Evolutionary conservation across 805 yeast genomes (phyloP).

Genomic region (Wickerhamomyces pijperi): DNA sequence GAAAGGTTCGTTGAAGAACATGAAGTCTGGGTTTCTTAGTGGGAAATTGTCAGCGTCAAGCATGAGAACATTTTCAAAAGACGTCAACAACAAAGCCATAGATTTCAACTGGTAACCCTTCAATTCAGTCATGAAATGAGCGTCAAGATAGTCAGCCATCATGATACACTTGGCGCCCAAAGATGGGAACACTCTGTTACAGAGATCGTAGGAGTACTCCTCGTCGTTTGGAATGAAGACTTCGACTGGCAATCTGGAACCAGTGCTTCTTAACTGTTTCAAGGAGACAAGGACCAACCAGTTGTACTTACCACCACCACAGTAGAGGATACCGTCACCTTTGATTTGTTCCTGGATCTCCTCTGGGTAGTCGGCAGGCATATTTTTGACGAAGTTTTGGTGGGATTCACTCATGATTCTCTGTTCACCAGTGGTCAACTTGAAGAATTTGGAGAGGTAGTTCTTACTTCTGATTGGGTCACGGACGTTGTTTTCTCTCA

Average conservation of each 20-base stretch:
- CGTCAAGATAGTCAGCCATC: slow-evolving; percentile 31
- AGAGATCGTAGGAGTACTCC: slow-evolving; percentile 64
- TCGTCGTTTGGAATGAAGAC: slow-evolving; percentile 61
- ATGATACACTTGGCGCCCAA: slow-evolving; percentile 52
- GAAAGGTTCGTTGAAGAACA: slow-evolving; percentile 26
- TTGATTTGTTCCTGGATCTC: slow-evolving; percentile 20
- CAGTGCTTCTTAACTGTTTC: slow-evolving; percentile 44
- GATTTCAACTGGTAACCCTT: slow-evolving; percentile 59
- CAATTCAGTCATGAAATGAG: slow-evolving; percentile 31
- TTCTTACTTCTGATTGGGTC: slow-evolving; percentile 17
- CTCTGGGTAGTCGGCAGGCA: slow-evolving; percentile 32
- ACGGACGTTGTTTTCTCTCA: slow-evolving; percentile 14
- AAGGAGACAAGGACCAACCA: slow-evolving; percentile 49
- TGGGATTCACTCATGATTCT: slow-evolving; percentile 11
- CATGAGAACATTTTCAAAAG: slow-evolving; percentile 64
- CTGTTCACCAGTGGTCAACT: slow-evolving; percentile 9
- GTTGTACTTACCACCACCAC: slow-evolving; percentile 68
- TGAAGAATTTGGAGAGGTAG: slow-evolving; percentile 12
- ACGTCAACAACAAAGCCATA: slow-evolving; percentile 61
- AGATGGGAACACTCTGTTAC: slow-evolving; percentile 55
- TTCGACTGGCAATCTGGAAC: slow-evolving; percentile 69
- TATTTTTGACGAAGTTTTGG: slow-evolving; percentile 13
- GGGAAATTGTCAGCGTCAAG: slow-evolving; percentile 70
- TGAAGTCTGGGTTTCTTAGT: slow-evolving; percentile 34
- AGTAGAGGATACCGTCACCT: slow-evolving; percentile 55